Percentiles rank a stretch among this genome's conserved stretches.
phyloP scores from a whole-genome alignment of 306 rosid species.

The Cicer pinnatifidum region DNA sequence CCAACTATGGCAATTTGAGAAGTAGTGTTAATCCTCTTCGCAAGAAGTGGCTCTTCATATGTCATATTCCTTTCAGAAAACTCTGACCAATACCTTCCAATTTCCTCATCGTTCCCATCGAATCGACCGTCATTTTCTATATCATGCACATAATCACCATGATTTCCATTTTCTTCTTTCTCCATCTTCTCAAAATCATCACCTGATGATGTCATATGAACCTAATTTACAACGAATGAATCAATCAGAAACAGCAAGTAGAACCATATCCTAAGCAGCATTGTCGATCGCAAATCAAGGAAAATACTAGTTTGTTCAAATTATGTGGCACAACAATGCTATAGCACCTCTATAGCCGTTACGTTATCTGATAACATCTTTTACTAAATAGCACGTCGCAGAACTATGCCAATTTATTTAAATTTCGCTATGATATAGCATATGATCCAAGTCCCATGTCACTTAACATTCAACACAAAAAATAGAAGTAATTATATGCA shows the following conservation, averaged over 20 bases:
- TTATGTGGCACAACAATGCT: too few species aligned
- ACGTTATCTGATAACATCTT: too few species aligned
- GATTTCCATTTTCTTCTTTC: constrained; percentile 35
- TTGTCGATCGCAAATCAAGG: too few species aligned
- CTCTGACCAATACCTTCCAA: constrained; percentile 47
- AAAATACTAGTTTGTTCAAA: too few species aligned
- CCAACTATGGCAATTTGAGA: constrained; percentile 95
- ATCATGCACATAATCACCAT: constrained; percentile 42
- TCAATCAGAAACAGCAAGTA: constrained; percentile 33
- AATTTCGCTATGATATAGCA: background rate
- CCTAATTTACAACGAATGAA: constrained; percentile 22
- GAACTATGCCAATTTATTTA: too few species aligned
- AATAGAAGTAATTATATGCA: too few species aligned
- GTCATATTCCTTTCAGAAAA: constrained; percentile 47
- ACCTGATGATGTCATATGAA: constrained; percentile 13
- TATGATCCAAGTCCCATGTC: background rate
- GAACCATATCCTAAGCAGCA: constrained; percentile 23
- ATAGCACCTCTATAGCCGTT: too few species aligned
- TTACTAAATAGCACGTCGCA: too few species aligned
- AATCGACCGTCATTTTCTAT: constrained; percentile 53
- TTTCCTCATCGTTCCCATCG: constrained; percentile 51
- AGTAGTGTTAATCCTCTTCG: constrained; percentile 68
- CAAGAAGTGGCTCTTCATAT: constrained; percentile 52
- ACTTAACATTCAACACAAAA: background rate
- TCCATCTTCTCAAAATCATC: constrained; percentile 45